Evolutionary conservation across 192 early-diverging fungal genomes (phyloP), one percentile per base, ranked within the genome.

Genomic region (Backusella morwellensis): DNA sequence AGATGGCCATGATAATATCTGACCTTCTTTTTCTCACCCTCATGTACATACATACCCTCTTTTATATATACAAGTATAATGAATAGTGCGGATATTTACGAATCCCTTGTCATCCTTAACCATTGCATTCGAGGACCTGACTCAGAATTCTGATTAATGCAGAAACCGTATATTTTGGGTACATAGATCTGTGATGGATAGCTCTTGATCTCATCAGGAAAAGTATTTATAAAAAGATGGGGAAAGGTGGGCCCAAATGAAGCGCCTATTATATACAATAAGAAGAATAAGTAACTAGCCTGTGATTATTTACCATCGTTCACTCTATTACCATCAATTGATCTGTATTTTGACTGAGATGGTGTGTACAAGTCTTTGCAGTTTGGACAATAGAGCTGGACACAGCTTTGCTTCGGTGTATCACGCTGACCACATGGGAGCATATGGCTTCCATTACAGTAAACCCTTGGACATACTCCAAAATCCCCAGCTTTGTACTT

Each of bases 241-340:
- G 97, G 92, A 82, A 99, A 97, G 4, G 96, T 97, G 19, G 98
- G 95, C 38, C 97, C 97, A 88, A 99, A 99, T 81, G 91, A 93
- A 40, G 97, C 94, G 69, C 98, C 95, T 90, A 83, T 19, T 72
- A 72, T 81, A 84, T 74, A 52, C n/a, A 38, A 11, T 3, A 32
- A 32, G 32, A 32, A 32, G 32, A 32, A 74, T 38, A 32, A 23
- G 69, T 77, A 72, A n/a, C 19, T 63, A 2, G 11, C 21, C 4
- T 50, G 47, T 50, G 19, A n/a, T 50, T 50, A 50, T 50, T 50
- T 50, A 50, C 17, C 15, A 15, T 8, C 19, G 7, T 50, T n/a
- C 47, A n/a, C 19, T 7, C 47, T 50, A 50, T 63, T 85, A 91
- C 89, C 94, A 76, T 94, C 93, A 70, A 95, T 70, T 77, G 85